phyloP scores from a whole-genome alignment of 2,329 filamentous ascomycete genomes.

The Aspergillus quadrilineatus region DNA sequence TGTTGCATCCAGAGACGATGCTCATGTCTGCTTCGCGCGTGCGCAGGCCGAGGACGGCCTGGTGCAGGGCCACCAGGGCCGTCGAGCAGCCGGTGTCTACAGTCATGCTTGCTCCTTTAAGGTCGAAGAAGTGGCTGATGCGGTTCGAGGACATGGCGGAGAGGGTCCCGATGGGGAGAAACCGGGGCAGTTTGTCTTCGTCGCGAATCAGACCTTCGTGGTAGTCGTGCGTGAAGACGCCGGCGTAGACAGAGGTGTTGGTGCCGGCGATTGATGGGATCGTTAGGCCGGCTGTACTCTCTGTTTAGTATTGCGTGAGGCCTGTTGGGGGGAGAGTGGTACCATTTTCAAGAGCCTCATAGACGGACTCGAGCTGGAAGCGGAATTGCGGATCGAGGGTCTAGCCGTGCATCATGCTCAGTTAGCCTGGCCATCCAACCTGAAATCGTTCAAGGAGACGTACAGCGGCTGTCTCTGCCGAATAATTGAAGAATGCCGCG shows the following conservation, averaged over 20 bases:
- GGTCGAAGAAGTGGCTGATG: slow-evolving; percentile 31
- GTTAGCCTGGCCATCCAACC: too few species aligned
- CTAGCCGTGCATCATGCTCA: not conserved
- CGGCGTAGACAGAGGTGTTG: slow-evolving; percentile 24
- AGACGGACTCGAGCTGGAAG: slow-evolving; percentile 23
- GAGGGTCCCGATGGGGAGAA: slow-evolving; percentile 20
- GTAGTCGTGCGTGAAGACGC: slow-evolving; percentile 23
- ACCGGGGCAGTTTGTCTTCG: slow-evolving; percentile 21
- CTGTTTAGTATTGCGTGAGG: not conserved
- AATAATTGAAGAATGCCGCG: not conserved
- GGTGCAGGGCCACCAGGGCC: slow-evolving; percentile 25
- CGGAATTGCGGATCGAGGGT: slow-evolving; percentile 21
- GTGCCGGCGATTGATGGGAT: slow-evolving; percentile 21
- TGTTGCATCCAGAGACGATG: slow-evolving; percentile 35
- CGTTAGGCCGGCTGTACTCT: slow-evolving; percentile 22
- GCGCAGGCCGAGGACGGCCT: slow-evolving; percentile 24
- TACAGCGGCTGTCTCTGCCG: not conserved
- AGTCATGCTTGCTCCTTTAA: slow-evolving; percentile 28
- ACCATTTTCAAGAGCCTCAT: slow-evolving; percentile 26
- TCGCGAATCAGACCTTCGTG: slow-evolving; percentile 22
- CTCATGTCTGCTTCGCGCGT: slow-evolving; percentile 8
- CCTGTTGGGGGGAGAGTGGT: not conserved
- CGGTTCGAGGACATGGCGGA: slow-evolving; percentile 26
- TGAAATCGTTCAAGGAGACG: too few species aligned
- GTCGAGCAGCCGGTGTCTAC: slow-evolving; percentile 32